Evolutionary conservation across 176 grass and related monocot species (phyloP).

Genomic region (Cocos nucifera): DNA sequence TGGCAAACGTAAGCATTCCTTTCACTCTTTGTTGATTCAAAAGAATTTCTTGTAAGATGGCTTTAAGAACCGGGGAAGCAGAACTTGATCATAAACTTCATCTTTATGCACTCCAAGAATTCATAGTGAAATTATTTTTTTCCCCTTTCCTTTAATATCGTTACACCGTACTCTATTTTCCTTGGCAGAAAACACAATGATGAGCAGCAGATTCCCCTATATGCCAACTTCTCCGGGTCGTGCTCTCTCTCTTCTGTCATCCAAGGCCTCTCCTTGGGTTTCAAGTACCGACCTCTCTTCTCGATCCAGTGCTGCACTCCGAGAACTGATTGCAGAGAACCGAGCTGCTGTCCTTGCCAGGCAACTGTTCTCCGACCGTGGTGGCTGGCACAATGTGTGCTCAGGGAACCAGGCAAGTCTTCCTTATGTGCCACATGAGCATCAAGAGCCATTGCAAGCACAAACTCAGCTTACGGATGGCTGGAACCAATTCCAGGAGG

Average conservation of each 20-base stretch:
- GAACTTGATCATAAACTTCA: no score
- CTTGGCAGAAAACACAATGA: constrained; percentile 26
- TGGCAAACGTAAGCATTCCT: no score
- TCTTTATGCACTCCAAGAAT: no score
- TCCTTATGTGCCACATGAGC: constrained; percentile 17
- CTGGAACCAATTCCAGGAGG: constrained; percentile 4
- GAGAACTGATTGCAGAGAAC: constrained; percentile 85
- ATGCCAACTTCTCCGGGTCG: constrained; percentile 25
- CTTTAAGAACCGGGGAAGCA: no score
- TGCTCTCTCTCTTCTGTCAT: constrained; percentile 95
- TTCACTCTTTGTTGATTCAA: no score
- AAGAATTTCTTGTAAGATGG: no score
- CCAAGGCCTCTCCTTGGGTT: constrained; percentile 35
- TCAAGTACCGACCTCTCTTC: constrained; percentile 35
- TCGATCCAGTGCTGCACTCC: constrained; percentile 59
- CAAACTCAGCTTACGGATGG: constrained; percentile 1
- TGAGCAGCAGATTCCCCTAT: constrained; percentile 24
- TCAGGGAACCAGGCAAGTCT: not conserved
- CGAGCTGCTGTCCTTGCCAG: constrained; percentile 51
- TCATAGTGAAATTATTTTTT: no score
- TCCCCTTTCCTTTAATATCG: no score
- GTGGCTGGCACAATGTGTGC: constrained; percentile 1
- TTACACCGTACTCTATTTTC: not conserved
- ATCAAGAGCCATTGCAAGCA: not conserved
- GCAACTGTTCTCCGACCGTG: constrained; percentile 41